Conservation (phyloP, 331 rosid genomes). For the Saraca asoca region DNA sequence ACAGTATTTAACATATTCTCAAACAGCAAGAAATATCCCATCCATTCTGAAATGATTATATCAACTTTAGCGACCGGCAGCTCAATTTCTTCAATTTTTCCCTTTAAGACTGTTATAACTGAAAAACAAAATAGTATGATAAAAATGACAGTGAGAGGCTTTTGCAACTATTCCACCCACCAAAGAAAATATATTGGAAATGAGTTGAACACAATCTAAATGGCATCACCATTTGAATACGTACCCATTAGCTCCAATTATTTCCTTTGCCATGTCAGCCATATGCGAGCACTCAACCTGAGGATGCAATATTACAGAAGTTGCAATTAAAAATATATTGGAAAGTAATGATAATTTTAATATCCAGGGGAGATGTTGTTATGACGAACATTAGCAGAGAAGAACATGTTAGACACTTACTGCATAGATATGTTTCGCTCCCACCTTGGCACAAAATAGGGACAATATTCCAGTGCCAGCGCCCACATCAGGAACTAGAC, state of each 20-base stretch:
- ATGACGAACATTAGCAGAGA: neutral
- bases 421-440: slow-evolving; percentile 93
- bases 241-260: slow-evolving; percentile 84
- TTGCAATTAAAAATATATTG: slow-evolving; percentile 4
- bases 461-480: slow-evolving; percentile 99
- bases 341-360: slow-evolving; percentile 3
- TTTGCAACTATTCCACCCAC: slow-evolving; percentile 7
- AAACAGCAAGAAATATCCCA: slow-evolving; percentile 96
- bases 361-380: neutral
- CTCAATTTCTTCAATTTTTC: slow-evolving; percentile 92
- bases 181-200: slow-evolving; percentile 11
- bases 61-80: slow-evolving; percentile 93
- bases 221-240: slow-evolving; percentile 65
- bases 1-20: slow-evolving; percentile 97
- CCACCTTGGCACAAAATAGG: slow-evolving; percentile 93
- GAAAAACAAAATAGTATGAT: slow-evolving; percentile 29
- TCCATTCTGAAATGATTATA: slow-evolving; percentile 96
- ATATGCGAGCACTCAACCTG: slow-evolving; percentile 98
- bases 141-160: slow-evolving; percentile 30
- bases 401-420: slow-evolving; percentile 41
- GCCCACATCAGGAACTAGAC: slow-evolving; percentile 95
- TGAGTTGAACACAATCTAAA: slow-evolving; percentile 11
- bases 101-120: slow-evolving; percentile 93
- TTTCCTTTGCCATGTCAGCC: slow-evolving; percentile 97
- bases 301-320: slow-evolving; percentile 16